These are phyloP conservation scores for Pyrenula massariospora DNA, from an alignment of 495 filamentous ascomycete genomes.

Conservation along the genomic window DNA sequence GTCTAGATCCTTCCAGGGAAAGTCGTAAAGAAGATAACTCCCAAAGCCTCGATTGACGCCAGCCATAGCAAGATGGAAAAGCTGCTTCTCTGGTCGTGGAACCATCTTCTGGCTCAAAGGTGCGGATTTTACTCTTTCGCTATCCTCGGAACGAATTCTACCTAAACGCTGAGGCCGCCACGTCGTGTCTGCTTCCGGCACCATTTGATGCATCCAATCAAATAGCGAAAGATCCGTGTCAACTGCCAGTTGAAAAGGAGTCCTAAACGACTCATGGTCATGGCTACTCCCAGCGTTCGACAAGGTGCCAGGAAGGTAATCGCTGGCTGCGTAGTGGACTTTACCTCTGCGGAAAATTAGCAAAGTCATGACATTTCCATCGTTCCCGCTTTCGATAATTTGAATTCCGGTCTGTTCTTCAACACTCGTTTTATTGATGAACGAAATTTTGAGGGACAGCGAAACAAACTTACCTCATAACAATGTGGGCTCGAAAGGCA, in stretches of 20 bases:
- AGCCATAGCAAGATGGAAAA: constrained; percentile 20
- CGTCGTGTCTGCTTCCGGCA: not conserved
- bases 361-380: not conserved
- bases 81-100: constrained; percentile 16
- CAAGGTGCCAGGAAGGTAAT: constrained; percentile 18
- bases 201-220: not conserved
- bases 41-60: constrained; percentile 21
- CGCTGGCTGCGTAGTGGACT: constrained; percentile 15
- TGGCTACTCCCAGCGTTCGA: constrained; percentile 11
- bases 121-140: not conserved
- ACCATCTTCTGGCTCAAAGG: constrained; percentile 2
- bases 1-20: constrained; percentile 22
- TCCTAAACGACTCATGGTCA: constrained; percentile 16
- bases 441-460: not conserved
- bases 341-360: not conserved
- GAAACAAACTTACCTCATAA: constrained; percentile 9
- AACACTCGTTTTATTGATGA: not conserved
- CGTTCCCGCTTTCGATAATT: not conserved
- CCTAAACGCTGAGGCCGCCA: not conserved
- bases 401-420: not conserved
- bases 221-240: constrained; percentile 6
- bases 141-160: not conserved
- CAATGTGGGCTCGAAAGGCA: constrained; percentile 18
- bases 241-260: constrained; percentile 19
- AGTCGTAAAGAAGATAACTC: constrained; percentile 20